A percentile compares a stretch with the other conserved stretches of the same genome.
Evolutionary conservation across 2,329 filamentous ascomycete genomes (phyloP).

Genomic region (Colletotrichum tamarilloi): DNA sequence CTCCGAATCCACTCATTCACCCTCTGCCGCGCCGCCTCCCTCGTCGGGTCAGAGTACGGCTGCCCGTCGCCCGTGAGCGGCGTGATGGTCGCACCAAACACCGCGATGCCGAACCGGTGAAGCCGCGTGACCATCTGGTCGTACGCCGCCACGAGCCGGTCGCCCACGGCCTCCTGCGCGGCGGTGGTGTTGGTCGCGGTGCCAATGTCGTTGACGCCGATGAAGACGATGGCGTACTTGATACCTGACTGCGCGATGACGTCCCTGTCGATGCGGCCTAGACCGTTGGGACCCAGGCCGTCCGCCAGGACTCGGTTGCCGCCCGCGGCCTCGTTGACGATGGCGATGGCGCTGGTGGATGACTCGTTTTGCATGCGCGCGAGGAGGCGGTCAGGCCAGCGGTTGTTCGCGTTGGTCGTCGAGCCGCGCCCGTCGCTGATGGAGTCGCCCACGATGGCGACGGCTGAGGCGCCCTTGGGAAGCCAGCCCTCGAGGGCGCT

Average conservation of each 20-base stretch:
- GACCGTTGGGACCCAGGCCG: conserved; percentile 68
- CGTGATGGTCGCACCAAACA: conserved; percentile 68
- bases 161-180: conserved; percentile 57
- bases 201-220: conserved; percentile 75
- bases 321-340: conserved; percentile 72
- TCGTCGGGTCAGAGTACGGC: conserved; percentile 60
- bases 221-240: conserved; percentile 67
- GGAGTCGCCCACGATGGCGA: conserved; percentile 72
- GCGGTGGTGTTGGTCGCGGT: conserved; percentile 52
- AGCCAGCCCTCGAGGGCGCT: conserved; percentile 67
- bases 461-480: conserved; percentile 48
- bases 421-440: conserved; percentile 74
- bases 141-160: conserved; percentile 64
- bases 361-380: conserved; percentile 52
- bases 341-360: conserved; percentile 53
- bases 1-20: conserved; percentile 70
- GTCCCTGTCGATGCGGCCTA: conserved; percentile 69
- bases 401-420: conserved; percentile 67
- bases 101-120: conserved; percentile 61
- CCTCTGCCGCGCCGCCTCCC: conserved; percentile 64
- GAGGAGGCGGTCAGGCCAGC: conserved; percentile 57
- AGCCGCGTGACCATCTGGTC: conserved; percentile 65
- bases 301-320: conserved; percentile 71
- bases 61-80: conserved; percentile 57
- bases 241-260: conserved; percentile 66